phyloP scores from a whole-genome alignment of 805 yeast genomes.

The Nakazawaea holstii region DNA sequence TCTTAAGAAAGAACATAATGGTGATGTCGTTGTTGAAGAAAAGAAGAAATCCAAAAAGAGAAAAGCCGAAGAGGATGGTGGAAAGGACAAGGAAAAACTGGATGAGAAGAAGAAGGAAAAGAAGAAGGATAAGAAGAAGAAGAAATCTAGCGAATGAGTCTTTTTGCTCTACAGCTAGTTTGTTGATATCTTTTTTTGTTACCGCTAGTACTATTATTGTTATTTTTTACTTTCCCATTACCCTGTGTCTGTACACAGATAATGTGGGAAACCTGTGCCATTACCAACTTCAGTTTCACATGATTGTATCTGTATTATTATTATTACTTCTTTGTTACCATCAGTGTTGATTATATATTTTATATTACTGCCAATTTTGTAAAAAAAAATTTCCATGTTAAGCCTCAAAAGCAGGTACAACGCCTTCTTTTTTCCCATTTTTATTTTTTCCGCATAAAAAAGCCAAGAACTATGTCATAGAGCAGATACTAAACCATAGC shows the following conservation, averaged over 20 bases:
- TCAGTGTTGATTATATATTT: no score
- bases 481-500: no score
- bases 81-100: slow-evolving; percentile 33
- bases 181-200: background rate
- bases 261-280: no score
- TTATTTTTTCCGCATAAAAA: no score
- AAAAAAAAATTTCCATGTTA: no score
- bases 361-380: no score
- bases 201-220: background rate
- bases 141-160: background rate
- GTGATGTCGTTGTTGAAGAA: slow-evolving; percentile 6
- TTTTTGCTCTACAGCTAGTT: background rate
- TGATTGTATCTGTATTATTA: no score
- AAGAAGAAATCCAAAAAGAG: slow-evolving; percentile 31
- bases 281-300: no score
- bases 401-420: no score
- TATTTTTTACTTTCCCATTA: background rate
- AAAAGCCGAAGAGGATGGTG: slow-evolving; percentile 24
- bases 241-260: background rate
- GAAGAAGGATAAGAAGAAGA: slow-evolving; percentile 31
- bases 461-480: no score
- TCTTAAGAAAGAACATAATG: slow-evolving; percentile 14
- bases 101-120: slow-evolving; percentile 51
- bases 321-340: no score
- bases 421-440: no score